Conservation (phyloP, 768 basidiomycete species). For the Hypholoma fasciculare region DNA sequence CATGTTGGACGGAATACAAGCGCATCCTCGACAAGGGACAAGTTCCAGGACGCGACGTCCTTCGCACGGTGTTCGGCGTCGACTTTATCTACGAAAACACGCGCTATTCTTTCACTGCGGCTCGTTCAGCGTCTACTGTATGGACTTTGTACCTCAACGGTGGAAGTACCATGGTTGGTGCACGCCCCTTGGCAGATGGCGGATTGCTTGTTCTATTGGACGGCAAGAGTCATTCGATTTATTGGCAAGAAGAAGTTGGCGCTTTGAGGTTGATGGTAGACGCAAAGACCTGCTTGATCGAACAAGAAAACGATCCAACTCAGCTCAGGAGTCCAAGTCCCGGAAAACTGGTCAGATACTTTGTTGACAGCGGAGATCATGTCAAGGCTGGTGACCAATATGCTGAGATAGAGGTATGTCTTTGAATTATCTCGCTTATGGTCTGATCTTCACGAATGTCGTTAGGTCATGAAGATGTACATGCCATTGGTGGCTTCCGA, state of each 20-base stretch:
- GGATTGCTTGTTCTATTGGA: slow-evolving; percentile 90
- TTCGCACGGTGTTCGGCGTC: slow-evolving; percentile 95
- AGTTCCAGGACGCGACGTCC: slow-evolving; percentile 89
- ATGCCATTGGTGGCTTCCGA: slow-evolving; percentile 96
- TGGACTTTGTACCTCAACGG: slow-evolving; percentile 99
- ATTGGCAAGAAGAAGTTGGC: slow-evolving; percentile 98
- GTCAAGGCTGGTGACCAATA: slow-evolving; percentile 96
- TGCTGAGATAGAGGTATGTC: slow-evolving; percentile 91
- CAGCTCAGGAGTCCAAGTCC: slow-evolving; percentile 95
- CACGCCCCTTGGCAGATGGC: slow-evolving; percentile 91
- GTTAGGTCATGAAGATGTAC: slow-evolving; percentile 98
- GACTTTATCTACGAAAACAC: slow-evolving; percentile 98
- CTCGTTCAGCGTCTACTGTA: slow-evolving; percentile 81
- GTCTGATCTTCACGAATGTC: slow-evolving; percentile 4
- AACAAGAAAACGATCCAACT: slow-evolving; percentile 99
- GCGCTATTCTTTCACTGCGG: slow-evolving; percentile 94
- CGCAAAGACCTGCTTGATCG: slow-evolving; percentile 96
- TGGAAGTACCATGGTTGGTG: slow-evolving; percentile 88
- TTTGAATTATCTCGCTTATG: background rate
- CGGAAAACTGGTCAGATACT: slow-evolving; percentile 92
- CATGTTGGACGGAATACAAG: slow-evolving; percentile 91
- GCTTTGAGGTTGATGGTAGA: slow-evolving; percentile 92
- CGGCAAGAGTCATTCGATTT: slow-evolving; percentile 94
- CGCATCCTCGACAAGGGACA: slow-evolving; percentile 97
- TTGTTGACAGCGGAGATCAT: slow-evolving; percentile 97